Percentiles rank a stretch among this genome's conserved stretches.
phyloP scores from a whole-genome alignment of 441 rosid species.

The Capsella rubella region DNA sequence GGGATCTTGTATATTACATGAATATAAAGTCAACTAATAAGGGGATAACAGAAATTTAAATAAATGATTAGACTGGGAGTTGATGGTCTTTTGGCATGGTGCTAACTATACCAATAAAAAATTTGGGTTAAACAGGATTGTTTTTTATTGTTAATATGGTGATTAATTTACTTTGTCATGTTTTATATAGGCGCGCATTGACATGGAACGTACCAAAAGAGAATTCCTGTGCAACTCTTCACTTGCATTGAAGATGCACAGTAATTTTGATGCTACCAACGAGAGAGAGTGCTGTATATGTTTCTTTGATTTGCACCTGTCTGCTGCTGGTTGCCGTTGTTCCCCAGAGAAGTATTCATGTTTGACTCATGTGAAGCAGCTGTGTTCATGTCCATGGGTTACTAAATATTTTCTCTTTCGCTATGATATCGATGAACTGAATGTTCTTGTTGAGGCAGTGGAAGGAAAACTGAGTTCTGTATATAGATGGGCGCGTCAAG shows the following conservation, averaged over 20 bases:
- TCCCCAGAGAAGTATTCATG: slow-evolving; percentile 94
- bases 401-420: slow-evolving; percentile 88
- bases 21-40: slow-evolving; percentile 21
- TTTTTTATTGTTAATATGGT: slow-evolving; percentile 32
- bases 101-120: slow-evolving; percentile 16
- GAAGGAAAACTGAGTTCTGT: slow-evolving; percentile 97
- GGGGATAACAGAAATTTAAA: slow-evolving; percentile 4
- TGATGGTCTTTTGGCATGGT: slow-evolving; percentile 16
- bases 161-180: slow-evolving; percentile 18
- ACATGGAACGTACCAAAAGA: slow-evolving; percentile 75
- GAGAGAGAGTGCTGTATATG: slow-evolving; percentile 95
- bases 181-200: slow-evolving; percentile 78
- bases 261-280: slow-evolving; percentile 82
- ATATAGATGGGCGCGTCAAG: slow-evolving; percentile 96
- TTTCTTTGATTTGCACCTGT: slow-evolving; percentile 95
- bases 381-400: slow-evolving; percentile 79
- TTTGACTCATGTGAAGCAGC: slow-evolving; percentile 87
- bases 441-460: slow-evolving; percentile 94
- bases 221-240: slow-evolving; percentile 67
- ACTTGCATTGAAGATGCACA: slow-evolving; percentile 85
- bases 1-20: slow-evolving; percentile 18
- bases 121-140: slow-evolving; percentile 10
- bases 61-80: slow-evolving; percentile 7
- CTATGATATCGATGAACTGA: slow-evolving; percentile 78
- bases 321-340: slow-evolving; percentile 96